These are phyloP conservation scores for Talaromyces funiculosus DNA, from an alignment of 2,329 filamentous ascomycete species.

Conservation along the genomic window DNA sequence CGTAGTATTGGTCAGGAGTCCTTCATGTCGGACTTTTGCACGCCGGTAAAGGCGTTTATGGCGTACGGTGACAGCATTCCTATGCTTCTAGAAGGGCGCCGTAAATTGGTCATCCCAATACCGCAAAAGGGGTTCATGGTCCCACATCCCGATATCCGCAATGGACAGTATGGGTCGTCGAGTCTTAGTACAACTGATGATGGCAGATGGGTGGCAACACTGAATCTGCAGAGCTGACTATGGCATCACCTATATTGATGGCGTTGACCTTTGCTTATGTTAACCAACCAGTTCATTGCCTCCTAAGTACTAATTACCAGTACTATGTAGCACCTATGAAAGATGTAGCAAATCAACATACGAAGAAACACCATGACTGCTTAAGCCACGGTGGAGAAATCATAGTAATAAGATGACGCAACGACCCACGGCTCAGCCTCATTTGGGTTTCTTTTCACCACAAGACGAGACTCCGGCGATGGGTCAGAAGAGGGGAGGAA, in stretches of 20 bases:
- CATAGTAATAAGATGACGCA: neutral
- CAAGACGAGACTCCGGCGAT: neutral
- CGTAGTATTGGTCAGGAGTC: neutral
- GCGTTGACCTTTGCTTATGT: neutral
- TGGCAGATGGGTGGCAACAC: neutral
- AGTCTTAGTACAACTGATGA: neutral
- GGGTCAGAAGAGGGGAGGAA: neutral
- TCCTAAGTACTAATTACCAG: neutral
- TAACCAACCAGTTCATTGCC: neutral
- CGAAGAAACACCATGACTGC: slow-evolving; percentile 3
- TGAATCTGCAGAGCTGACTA: neutral
- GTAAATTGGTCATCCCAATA: neutral
- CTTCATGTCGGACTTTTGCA: neutral
- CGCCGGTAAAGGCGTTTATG: neutral
- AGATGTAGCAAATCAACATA: neutral
- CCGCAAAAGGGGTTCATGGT: neutral
- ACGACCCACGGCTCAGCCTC: slow-evolving; percentile 1
- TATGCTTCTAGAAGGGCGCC: neutral
- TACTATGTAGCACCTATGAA: no score
- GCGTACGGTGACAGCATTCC: neutral
- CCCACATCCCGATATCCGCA: neutral
- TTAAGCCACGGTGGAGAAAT: neutral
- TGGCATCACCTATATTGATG: neutral
- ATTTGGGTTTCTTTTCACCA: neutral
- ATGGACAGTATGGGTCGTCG: neutral